Base-by-base conservation (phyloP, 371 early-diverging fungal genomes). In the Saksenaea oblongispora region DNA sequence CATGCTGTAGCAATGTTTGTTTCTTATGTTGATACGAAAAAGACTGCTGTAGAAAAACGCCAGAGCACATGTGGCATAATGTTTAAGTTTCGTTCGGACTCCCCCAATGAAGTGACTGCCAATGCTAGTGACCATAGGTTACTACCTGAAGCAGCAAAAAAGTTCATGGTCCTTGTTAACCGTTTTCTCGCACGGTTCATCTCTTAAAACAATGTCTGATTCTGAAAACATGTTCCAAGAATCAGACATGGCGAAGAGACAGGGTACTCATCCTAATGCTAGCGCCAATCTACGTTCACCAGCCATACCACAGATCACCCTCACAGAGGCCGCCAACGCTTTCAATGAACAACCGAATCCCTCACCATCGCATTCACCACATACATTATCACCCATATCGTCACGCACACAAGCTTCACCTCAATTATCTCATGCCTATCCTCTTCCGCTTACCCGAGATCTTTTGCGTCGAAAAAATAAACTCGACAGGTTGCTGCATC, bases 401-500 rank as follows among this genome's bases (percentile, higher is more conserved):
- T 24, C 53, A 28, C 64, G 58, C 26, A 27, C 28, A 14, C 51
- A n/a, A 47, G 17, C 11, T 18, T n/a, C 15, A 54, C 31, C 2
- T 13, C 24, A 27, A 28, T 64, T 61, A 26, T 41, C 61, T 17
- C 22, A 13, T 18, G 24, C 36, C 24, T 8, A n/a, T 61, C 70
- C 79, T 26, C 61, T 82, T 39, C 82, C 82, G 9, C 58, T 82
- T 4, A 82, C 82, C n/a, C 74, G 77, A 56, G 82, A 82, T 54
- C 37, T 76, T 10, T 37, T 82, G 5, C 62, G 59, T 53, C 34
- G 77, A 58, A 82, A 82, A 56, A 74, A 82, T 59, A 78, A 76
- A 51, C 34, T 82, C 1, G 82, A 82, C 47, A 65, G 56, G 17
- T 42, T 78, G 14, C 39, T 71, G 28, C 60, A 65, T 36, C 63